phyloP scores from a whole-genome alignment of 768 basidiomycete species.

The Mycena chlorophos region DNA sequence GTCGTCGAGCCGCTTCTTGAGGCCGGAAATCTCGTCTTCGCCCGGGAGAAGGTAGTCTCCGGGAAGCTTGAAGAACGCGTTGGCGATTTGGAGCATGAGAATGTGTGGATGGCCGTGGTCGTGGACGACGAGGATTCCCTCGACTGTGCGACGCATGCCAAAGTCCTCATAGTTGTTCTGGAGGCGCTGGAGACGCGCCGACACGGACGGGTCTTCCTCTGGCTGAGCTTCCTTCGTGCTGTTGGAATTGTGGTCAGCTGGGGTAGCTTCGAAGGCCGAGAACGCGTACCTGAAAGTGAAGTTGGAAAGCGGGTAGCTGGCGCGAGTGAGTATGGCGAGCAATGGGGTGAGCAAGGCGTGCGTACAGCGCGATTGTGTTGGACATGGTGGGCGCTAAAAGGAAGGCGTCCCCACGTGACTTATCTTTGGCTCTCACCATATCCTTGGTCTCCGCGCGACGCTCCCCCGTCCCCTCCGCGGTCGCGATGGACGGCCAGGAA shows the following conservation, averaged over 20 bases:
- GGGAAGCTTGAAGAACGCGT: conserved; percentile 98
- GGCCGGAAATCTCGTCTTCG: conserved; percentile 88
- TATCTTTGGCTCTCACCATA: background rate
- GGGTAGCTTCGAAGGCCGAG: conserved; percentile 16
- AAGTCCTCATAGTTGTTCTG: conserved; percentile 97
- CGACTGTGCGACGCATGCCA: conserved; percentile 95
- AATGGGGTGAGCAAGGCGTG: conserved; percentile 6
- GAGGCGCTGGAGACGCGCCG: conserved; percentile 88
- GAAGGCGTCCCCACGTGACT: too few relatives aligned
- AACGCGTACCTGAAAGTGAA: conserved; percentile 79
- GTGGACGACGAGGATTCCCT: conserved; percentile 86
- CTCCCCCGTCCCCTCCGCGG: background rate
- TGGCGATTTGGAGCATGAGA: conserved; percentile 97
- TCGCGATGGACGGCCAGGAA: background rate
- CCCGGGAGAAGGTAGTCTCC: conserved; percentile 99
- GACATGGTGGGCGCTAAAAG: conserved; percentile 38
- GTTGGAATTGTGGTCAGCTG: conserved; percentile 10
- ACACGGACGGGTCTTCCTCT: conserved; percentile 95
- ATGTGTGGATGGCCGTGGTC: conserved; percentile 98
- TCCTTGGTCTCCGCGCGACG: background rate
- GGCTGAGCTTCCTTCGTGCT: conserved; percentile 97
- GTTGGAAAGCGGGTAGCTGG: conserved; percentile 82
- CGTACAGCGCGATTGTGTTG: conserved; percentile 54
- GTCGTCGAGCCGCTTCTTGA: conserved; percentile 86
- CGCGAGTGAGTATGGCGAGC: conserved; percentile 6